Evolutionary conservation across 2,329 filamentous ascomycete genomes (phyloP).

Genomic region (Ilyonectria destructans): DNA sequence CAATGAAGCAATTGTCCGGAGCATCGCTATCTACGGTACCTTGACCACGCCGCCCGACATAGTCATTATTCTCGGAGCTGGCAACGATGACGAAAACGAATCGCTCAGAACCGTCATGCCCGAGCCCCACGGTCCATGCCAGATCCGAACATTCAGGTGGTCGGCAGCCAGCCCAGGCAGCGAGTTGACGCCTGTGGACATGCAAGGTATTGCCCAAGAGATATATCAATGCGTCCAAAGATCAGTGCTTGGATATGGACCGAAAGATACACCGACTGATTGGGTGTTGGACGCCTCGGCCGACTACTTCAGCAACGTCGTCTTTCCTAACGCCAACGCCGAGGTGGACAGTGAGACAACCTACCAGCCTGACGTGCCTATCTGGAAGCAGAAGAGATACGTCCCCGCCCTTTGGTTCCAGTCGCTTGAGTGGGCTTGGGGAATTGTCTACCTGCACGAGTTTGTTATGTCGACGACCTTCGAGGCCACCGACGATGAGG

Average conservation of each 20-base stretch:
- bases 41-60: constrained; percentile 14
- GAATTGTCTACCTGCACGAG: constrained; percentile 21
- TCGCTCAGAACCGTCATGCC: constrained; percentile 4
- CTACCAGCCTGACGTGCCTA: constrained; percentile 15
- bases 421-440: constrained; percentile 15
- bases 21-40: constrained; percentile 18
- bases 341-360: constrained; percentile 6
- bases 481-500: background rate
- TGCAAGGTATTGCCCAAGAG: constrained; percentile 28
- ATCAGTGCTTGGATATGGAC: background rate
- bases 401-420: constrained; percentile 20
- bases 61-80: constrained; percentile 20
- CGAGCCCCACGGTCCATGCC: constrained; percentile 14
- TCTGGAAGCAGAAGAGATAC: constrained; percentile 21
- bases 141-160: constrained; percentile 13
- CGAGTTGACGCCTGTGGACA: constrained; percentile 8
- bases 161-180: constrained; percentile 9
- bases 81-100: background rate
- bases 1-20: constrained; percentile 21
- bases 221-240: constrained; percentile 26
- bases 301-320: constrained; percentile 27
- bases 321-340: constrained; percentile 16
- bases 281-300: constrained; percentile 25
- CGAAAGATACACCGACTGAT: background rate
- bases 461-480: constrained; percentile 22